Evolutionary conservation across 805 yeast genomes (phyloP).

Genomic region (Tetrapisispora fleetii): DNA sequence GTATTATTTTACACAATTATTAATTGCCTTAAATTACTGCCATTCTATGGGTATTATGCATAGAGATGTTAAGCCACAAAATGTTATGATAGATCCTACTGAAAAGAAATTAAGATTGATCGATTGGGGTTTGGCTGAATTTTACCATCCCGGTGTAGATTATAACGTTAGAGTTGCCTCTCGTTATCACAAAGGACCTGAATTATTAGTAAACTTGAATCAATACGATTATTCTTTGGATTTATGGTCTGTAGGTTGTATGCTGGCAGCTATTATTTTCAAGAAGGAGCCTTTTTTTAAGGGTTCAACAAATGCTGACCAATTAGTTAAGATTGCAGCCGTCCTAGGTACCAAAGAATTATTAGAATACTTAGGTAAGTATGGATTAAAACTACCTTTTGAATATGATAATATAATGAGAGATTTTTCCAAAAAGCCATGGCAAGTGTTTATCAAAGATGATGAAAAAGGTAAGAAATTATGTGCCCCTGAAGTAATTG

Average conservation of each 20-base stretch:
- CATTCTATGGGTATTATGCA: conserved; percentile 95
- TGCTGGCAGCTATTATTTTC: conserved; percentile 81
- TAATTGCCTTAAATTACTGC: conserved; percentile 75
- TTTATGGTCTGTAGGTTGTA: conserved; percentile 86
- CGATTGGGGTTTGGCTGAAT: conserved; percentile 94
- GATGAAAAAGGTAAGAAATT: conserved; percentile 34
- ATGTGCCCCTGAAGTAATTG: conserved; percentile 59
- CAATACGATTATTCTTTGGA: conserved; percentile 84
- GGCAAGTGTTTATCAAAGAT: conserved; percentile 52
- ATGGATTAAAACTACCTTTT: conserved; percentile 56
- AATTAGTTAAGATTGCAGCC: conserved; percentile 78
- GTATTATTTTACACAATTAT: conserved; percentile 72
- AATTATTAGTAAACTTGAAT: conserved; percentile 69
- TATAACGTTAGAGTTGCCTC: conserved; percentile 90
- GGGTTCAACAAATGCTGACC: conserved; percentile 86
- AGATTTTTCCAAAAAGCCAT: conserved; percentile 54
- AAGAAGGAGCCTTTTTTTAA: conserved; percentile 88
- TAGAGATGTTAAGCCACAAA: conserved; percentile 89
- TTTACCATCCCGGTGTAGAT: conserved; percentile 81
- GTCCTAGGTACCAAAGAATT: conserved; percentile 80
- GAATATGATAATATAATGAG: conserved; percentile 73
- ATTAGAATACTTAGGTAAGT: conserved; percentile 54
- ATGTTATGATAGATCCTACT: conserved; percentile 82
- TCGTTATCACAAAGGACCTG: conserved; percentile 88
- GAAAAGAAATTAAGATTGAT: conserved; percentile 56